Base-by-base conservation (phyloP, 2,329 filamentous ascomycete species). In the Fusarium dlaminii region DNA sequence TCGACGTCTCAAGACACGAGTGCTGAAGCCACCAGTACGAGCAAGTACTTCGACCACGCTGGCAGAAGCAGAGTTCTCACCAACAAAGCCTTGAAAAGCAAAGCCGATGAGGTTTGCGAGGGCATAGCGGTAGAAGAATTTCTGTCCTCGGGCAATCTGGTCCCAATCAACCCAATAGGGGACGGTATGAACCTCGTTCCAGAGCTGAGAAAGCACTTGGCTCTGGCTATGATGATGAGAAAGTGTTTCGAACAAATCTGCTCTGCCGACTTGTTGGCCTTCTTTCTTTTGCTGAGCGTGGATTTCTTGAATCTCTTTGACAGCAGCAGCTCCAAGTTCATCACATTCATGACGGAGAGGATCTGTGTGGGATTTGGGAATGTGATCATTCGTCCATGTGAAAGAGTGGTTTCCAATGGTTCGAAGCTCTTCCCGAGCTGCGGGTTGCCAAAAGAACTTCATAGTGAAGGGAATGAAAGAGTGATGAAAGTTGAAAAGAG, bases 121-220 rank as follows among this genome's bases (percentile, higher is more conserved):
- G 5, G 89, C 90, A 77, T 93, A 93, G 11, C 91, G 87, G 77
- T 92, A 93, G 89, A 92, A 82, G 68, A 83, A 80, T 22, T 90
- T 87, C 75, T 93, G 91, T 0, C 90, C 91, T 73, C 91, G 83
- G 62, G 85, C 83, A 32, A 93, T 89, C 75, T 92, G 90, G 2
- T 84, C 86, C 91, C 91, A 93, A 70, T 92, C 88, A 0, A 93
- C 91, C 90, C 90, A 92, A 0, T 86, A 83, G 0, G 91, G 91
- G 8, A 92, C 84, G 0, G 84, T 88, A 56, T 89, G 88, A 34
- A 91, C 83, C 70, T 92, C 83, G 5, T 52, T 37, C 72, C 72
- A 74, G 17, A 75, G 54, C 24, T 69, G 49, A 8, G 66, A 69
- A 6, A 69, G 66, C 8, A 37, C 43, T 15, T n/a, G 27, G 22